Evolutionary conservation across 768 basidiomycete species (phyloP), one percentile per base, ranked within the genome.

Genomic region (Crucibulum laeve): DNA sequence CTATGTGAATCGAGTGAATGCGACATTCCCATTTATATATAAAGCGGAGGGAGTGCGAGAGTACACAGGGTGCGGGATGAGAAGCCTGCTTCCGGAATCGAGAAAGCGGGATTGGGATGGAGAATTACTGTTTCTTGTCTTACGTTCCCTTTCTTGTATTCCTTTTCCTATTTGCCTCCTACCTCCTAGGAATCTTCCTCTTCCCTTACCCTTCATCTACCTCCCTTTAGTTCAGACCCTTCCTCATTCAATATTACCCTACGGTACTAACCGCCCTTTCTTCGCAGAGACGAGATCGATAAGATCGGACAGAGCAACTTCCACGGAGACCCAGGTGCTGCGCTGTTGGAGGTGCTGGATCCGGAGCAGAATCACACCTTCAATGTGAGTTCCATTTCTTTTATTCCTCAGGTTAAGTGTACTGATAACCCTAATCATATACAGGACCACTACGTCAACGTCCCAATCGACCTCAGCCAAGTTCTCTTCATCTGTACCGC

Each of bases 401-500:
- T 40, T 7, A 22, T 40, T 22, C 23, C 18, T 40, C 8, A 14
- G 10, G 14, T 42, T 21, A 11, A 42, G 17, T 2, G 25, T 30
- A 17, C 19, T n/a, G 38, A 18, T 37, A 11, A 22, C 25, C n/a
- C n/a, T 18, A 22, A 15, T 15, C 7, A 10, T 15, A 3, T 59
- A 23, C 54, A 90, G 80, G 93, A 96, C 61, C 93, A 96, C 64
- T 95, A 91, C 56, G 77, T 93, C 57, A 91, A 92, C 47, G 82
- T 89, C 7, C 90, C 91, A 1, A 77, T 94, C 41, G 90, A 94
- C 53, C 75, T 95, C 39, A 87, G 84, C 43, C 90, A 89, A 56
- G 82, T 94, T 11, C 70, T 95, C 15, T 95, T 96, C 63, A 87
- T 96, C 49, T 94, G 91, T 52, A 95, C 94, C 0, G 88, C 92